Base-by-base conservation (phyloP, 352 stramenopile genomes). In the Pythium biforme region DNA sequence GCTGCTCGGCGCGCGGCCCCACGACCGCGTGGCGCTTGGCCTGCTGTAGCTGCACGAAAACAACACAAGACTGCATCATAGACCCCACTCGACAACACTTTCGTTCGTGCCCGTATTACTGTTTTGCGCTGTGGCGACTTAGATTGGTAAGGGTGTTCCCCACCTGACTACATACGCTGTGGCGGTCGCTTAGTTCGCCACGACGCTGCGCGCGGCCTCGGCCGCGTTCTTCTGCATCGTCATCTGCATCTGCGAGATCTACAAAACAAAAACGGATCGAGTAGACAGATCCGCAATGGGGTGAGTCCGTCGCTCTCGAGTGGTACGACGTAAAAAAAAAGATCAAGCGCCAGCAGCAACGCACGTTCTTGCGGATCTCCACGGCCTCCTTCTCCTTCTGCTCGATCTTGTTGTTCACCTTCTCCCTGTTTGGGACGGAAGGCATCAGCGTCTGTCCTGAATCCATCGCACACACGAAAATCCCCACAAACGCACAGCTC, bases 181-280 rank as follows among this genome's bases (percentile, higher is more conserved):
- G 11, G 27, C 6, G 8, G 31, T 10, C 14, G 41, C 51, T 66
- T 88, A 74, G 47, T 79, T 59, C 19, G 71, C 74, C 9, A 86
- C 74, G 25, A 81, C 86, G 51, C 78, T 77, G 29, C 79, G 74
- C 26, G 86, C 84, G 17, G 86, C 86, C 62, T 95, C 88, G 25
- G 83, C 81, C 6, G 88, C 88, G 27, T 81, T 78, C 70, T 90
- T 90, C 70, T 94, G 88, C 88, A 96, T 95, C 57, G 92, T 83
- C 86, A 92, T 86, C 70, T 96, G 86, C 72, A 92, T 79, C 59
- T 77, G 77, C 47, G 94, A 86, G 72, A 98, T 97, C 84, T 93
- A 20, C 14, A 70, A 40, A 68, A 27, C 1, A 56, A 37, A 43
- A 19, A 1, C 3, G n/a, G n/a, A n/a, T n/a, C n/a, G 11, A 43